These are phyloP conservation scores for Cytidiella melzeri DNA, from an alignment of 768 basidiomycete genomes.

Conservation along the genomic window DNA sequence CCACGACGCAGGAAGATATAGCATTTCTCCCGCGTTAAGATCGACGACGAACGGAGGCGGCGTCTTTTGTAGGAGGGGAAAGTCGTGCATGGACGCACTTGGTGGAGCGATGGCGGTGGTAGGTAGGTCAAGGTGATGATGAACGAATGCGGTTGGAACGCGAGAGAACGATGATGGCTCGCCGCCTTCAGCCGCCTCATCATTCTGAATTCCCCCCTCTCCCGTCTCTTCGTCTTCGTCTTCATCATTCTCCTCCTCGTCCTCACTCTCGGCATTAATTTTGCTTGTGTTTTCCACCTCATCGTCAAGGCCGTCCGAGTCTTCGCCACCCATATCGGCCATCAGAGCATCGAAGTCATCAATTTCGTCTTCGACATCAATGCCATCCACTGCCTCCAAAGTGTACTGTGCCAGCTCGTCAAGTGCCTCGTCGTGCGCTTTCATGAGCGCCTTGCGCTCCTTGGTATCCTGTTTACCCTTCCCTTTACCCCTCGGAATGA, in stretches of 20 bases:
- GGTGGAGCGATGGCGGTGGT: slow-evolving; percentile 19
- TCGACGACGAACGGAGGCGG: slow-evolving; percentile 23
- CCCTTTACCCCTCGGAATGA: slow-evolving; percentile 16
- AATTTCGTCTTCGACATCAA: slow-evolving; percentile 16
- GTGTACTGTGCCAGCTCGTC: slow-evolving; percentile 20
- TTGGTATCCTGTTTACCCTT: slow-evolving; percentile 13
- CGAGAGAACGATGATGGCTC: slow-evolving; percentile 28
- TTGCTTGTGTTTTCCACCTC: not conserved
- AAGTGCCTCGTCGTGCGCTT: slow-evolving; percentile 18
- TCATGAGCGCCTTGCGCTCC: slow-evolving; percentile 17
- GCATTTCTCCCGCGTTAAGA: slow-evolving; percentile 26
- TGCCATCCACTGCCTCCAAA: slow-evolving; percentile 15
- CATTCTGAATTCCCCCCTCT: slow-evolving; percentile 4
- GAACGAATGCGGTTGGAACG: slow-evolving; percentile 23
- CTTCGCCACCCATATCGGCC: slow-evolving; percentile 16
- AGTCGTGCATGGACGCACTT: slow-evolving; percentile 7
- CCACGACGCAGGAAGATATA: slow-evolving; percentile 28
- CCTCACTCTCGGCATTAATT: not conserved
- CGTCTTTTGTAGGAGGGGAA: slow-evolving; percentile 16
- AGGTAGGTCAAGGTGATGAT: slow-evolving; percentile 20
- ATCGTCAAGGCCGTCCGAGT: slow-evolving; percentile 10
- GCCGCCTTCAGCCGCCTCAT: slow-evolving; percentile 1
- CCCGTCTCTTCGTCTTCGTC: slow-evolving; percentile 8
- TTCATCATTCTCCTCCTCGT: slow-evolving; percentile 5
- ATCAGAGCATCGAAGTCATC: slow-evolving; percentile 26